phyloP scores from a whole-genome alignment of 139 green algal species.

The Volvox africanus region DNA sequence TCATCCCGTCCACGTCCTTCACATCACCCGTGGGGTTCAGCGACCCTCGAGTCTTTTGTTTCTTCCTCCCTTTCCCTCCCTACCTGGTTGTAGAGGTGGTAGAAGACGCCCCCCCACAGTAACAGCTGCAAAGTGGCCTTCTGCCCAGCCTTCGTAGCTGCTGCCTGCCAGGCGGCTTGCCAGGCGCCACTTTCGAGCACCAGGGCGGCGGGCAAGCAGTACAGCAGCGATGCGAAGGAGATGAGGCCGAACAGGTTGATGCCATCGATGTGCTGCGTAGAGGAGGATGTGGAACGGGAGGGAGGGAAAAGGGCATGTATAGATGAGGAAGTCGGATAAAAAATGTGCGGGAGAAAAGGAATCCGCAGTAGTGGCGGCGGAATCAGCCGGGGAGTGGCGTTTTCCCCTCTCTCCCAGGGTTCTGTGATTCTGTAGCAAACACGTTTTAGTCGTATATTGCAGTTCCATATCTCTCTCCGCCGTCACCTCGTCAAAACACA shows the following conservation, averaged over 20 bases:
- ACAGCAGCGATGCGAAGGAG: slow-evolving; percentile 85
- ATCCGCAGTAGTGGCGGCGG: no score
- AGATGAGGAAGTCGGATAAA: not conserved
- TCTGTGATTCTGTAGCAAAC: no score
- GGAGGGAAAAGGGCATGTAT: not conserved
- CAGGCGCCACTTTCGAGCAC: slow-evolving; percentile 69
- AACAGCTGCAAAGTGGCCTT: slow-evolving; percentile 73
- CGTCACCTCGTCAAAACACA: no score
- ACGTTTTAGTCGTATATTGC: no score
- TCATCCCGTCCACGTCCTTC: no score
- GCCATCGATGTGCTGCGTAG: slow-evolving; percentile 84
- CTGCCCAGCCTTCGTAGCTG: slow-evolving; percentile 64
- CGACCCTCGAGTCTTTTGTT: no score
- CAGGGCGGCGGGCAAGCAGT: slow-evolving; percentile 79
- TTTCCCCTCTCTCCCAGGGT: no score
- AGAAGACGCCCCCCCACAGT: slow-evolving; percentile 82
- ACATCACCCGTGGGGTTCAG: no score
- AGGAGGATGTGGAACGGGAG: not conserved
- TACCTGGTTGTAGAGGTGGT: slow-evolving; percentile 94
- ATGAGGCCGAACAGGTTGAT: slow-evolving; percentile 96
- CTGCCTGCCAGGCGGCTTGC: slow-evolving; percentile 62
- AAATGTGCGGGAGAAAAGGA: not conserved
- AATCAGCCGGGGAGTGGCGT: no score
- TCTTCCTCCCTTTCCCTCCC: not conserved
- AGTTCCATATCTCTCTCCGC: no score